Evolutionary conservation across 495 filamentous ascomycete genomes (phyloP).

Genomic region (Staphylotrichum longicolle): DNA sequence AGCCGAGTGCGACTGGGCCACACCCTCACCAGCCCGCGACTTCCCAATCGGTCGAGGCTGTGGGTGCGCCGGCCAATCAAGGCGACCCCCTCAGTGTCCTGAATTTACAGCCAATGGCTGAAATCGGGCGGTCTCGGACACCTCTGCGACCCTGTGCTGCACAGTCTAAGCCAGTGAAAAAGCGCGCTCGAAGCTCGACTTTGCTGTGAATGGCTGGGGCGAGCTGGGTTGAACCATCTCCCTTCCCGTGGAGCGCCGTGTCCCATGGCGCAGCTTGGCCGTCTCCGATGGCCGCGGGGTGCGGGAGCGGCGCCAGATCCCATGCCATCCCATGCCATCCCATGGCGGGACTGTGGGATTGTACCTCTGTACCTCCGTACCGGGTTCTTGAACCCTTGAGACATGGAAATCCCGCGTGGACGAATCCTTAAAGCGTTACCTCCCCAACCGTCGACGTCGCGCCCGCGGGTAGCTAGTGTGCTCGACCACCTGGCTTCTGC

Average conservation of each 20-base stretch:
- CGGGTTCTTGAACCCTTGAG: background rate
- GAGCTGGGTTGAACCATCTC: too few relatives aligned
- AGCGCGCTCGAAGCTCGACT: background rate
- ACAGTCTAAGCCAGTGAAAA: slow-evolving; percentile 4
- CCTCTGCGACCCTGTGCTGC: background rate
- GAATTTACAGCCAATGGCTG: slow-evolving; percentile 22
- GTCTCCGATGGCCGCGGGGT: background rate
- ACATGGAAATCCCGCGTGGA: slow-evolving; percentile 10
- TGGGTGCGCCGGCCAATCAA: slow-evolving; percentile 16
- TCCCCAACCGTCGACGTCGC: background rate
- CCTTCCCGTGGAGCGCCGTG: background rate
- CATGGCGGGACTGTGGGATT: too few relatives aligned
- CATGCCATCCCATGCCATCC: too few relatives aligned
- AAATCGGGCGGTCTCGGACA: slow-evolving; percentile 14
- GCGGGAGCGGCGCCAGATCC: background rate
- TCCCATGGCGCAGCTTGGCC: background rate
- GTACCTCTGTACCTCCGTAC: background rate
- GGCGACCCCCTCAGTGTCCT: background rate
- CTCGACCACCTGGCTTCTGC: slow-evolving; percentile 2
- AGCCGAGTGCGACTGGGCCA: background rate
- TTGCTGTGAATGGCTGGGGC: background rate
- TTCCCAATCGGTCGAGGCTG: slow-evolving; percentile 30
- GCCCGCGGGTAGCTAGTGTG: background rate
- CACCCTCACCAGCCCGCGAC: background rate
- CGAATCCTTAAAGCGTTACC: background rate